Evolutionary conservation across 331 rosid species (phyloP).

Genomic region (Rhamnella rubrinervis): DNA sequence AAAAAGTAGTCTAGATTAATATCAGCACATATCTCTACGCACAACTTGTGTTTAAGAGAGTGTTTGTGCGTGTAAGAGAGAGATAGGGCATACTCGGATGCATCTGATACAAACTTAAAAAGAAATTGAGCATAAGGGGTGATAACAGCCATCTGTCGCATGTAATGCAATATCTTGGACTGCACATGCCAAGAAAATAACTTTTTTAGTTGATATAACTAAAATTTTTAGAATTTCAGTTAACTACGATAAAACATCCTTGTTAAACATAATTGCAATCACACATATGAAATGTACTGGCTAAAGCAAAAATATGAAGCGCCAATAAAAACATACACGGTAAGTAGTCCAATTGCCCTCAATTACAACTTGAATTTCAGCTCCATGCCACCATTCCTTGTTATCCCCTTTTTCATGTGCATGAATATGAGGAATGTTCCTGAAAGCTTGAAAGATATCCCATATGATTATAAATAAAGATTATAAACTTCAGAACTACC

Average conservation of each 20-base stretch:
- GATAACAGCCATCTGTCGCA: slow-evolving; percentile 88
- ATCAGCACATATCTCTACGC: background rate
- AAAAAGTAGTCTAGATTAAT: slow-evolving; percentile 7
- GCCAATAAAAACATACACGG: slow-evolving; percentile 53
- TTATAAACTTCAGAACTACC: background rate
- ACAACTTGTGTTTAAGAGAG: background rate
- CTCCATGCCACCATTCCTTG: slow-evolving; percentile 79
- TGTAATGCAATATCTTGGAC: slow-evolving; percentile 93
- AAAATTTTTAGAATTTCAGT: background rate
- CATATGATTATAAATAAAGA: slow-evolving; percentile 20
- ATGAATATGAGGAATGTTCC: slow-evolving; percentile 95
- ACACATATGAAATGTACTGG: background rate
- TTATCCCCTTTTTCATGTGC: slow-evolving; percentile 72
- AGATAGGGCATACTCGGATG: slow-evolving; percentile 62
- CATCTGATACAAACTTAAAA: slow-evolving; percentile 78
- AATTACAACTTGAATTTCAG: slow-evolving; percentile 96
- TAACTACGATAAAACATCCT: background rate
- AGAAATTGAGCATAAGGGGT: slow-evolving; percentile 88
- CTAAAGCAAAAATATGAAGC: background rate
- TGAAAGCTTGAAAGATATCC: slow-evolving; percentile 32
- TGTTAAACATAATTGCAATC: background rate
- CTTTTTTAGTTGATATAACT: slow-evolving; percentile 1
- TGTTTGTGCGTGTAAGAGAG: background rate
- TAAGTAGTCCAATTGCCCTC: slow-evolving; percentile 99
- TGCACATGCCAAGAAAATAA: slow-evolving; percentile 49